Conservation (phyloP, 345 rosid species). For the Dovyalis caffra region DNA sequence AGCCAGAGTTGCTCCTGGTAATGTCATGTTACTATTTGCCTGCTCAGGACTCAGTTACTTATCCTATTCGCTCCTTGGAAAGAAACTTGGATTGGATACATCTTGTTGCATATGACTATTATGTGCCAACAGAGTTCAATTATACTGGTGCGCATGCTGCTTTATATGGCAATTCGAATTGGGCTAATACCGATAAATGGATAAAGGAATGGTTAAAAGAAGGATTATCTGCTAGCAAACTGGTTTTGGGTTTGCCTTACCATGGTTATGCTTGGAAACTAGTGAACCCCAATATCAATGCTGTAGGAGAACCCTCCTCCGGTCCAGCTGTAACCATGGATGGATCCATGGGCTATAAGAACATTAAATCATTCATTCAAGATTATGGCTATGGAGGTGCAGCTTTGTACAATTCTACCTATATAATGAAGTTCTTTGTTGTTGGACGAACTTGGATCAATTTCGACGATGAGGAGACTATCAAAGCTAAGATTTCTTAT, state of each 20-base stretch:
- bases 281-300: conserved; percentile 16
- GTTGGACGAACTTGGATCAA: conserved; percentile 35
- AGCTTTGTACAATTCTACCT: conserved; percentile 32
- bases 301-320: conserved; percentile 4
- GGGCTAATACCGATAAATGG: conserved; percentile 24
- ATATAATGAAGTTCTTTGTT: conserved; percentile 24
- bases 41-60: background rate
- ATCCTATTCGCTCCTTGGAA: conserved; percentile 22
- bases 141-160: conserved; percentile 31
- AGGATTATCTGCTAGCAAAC: conserved; percentile 29
- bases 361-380: conserved; percentile 9
- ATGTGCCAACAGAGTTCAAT: conserved; percentile 24
- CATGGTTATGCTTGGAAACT: conserved; percentile 34
- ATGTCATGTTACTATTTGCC: conserved; percentile 17
- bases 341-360: conserved; percentile 31
- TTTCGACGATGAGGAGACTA: conserved; percentile 42
- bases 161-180: conserved; percentile 17
- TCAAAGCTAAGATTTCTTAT: conserved; percentile 38
- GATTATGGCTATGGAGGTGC: conserved; percentile 23
- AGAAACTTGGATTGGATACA: conserved; percentile 32
- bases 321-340: background rate
- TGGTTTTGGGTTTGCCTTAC: conserved; percentile 35
- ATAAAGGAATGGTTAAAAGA: conserved; percentile 25
- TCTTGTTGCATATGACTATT: conserved; percentile 28
- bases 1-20: conserved; percentile 5